Percentiles rank a stretch among this genome's conserved stretches.
phyloP scores from a whole-genome alignment of 2,329 filamentous ascomycete species.

The Ceratocystis cubensis region DNA sequence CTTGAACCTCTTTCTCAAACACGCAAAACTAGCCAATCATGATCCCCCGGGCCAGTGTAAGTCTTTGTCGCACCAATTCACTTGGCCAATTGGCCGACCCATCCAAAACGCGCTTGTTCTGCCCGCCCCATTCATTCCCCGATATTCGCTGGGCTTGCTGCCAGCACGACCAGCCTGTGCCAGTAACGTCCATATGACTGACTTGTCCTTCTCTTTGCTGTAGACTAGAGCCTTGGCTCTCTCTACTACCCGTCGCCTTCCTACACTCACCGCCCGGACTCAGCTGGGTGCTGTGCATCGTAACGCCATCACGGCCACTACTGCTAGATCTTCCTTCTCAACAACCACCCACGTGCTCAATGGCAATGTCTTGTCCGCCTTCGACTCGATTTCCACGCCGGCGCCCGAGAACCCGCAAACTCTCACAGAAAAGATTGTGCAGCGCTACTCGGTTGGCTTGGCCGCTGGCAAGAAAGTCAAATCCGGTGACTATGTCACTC shows the following conservation, averaged over 20 bases:
- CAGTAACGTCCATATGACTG: background rate
- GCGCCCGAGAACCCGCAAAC: constrained; percentile 49
- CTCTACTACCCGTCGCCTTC: constrained; percentile 15
- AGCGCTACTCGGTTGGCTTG: constrained; percentile 65
- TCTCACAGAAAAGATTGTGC: constrained; percentile 85
- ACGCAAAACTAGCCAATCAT: constrained; percentile 3
- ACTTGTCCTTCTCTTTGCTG: background rate
- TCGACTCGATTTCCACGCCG: constrained; percentile 10
- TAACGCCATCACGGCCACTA: background rate
- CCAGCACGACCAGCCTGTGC: background rate
- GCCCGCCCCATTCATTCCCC: background rate
- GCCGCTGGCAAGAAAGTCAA: constrained; percentile 61
- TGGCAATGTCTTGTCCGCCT: constrained; percentile 14
- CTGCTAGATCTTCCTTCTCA: constrained; percentile 10
- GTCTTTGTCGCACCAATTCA: background rate
- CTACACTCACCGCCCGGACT: background rate
- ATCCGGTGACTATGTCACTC: constrained; percentile 71
- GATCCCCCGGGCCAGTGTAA: constrained; percentile 21
- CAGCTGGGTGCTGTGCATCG: constrained; percentile 4
- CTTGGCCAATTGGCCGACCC: background rate
- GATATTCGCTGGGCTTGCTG: background rate
- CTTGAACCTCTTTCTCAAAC: background rate
- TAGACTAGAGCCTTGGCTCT: constrained; percentile 16
- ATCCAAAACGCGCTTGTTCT: background rate
- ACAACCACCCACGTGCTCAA: constrained; percentile 21